A percentile compares a stretch with the other conserved stretches of the same genome.
phyloP scores from a whole-genome alignment of 805 yeast species.

The Saccharomycopsis synnaedendra region DNA sequence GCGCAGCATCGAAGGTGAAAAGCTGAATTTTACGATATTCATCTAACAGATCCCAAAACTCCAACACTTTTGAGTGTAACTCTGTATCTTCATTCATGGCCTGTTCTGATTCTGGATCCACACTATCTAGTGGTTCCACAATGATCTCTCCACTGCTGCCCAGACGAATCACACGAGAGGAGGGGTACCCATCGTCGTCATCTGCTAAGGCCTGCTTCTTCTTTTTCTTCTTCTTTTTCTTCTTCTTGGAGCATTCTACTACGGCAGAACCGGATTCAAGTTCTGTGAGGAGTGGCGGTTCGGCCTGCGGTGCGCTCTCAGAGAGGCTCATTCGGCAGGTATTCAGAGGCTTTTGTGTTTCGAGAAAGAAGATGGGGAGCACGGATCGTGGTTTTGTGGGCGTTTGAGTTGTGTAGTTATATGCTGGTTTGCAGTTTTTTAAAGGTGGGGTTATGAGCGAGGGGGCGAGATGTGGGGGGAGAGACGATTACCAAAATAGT shows the following conservation, averaged over 20 bases:
- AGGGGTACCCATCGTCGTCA: constrained; percentile 10
- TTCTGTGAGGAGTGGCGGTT: too few relatives aligned
- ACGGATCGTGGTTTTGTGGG: too few relatives aligned
- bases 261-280: too few relatives aligned
- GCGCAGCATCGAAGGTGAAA: constrained; percentile 3
- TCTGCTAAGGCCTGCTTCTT: not conserved
- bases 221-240: constrained; percentile 8
- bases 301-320: too few relatives aligned
- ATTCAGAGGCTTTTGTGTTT: too few relatives aligned
- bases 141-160: constrained; percentile 15
- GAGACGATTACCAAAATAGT: too few relatives aligned
- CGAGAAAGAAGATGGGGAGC: too few relatives aligned
- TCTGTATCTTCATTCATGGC: not conserved
- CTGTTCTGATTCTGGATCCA: not conserved
- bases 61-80: not conserved
- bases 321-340: too few relatives aligned
- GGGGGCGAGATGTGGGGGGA: too few relatives aligned
- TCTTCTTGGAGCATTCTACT: not conserved
- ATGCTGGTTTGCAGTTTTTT: too few relatives aligned
- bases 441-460: too few relatives aligned
- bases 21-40: not conserved
- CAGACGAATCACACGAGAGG: constrained; percentile 5
- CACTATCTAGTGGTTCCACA: constrained; percentile 7
- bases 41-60: not conserved
- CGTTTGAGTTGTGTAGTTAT: too few relatives aligned